phyloP scores from a whole-genome alignment of 257 asterid species.

The Ophiorrhiza pumila region DNA sequence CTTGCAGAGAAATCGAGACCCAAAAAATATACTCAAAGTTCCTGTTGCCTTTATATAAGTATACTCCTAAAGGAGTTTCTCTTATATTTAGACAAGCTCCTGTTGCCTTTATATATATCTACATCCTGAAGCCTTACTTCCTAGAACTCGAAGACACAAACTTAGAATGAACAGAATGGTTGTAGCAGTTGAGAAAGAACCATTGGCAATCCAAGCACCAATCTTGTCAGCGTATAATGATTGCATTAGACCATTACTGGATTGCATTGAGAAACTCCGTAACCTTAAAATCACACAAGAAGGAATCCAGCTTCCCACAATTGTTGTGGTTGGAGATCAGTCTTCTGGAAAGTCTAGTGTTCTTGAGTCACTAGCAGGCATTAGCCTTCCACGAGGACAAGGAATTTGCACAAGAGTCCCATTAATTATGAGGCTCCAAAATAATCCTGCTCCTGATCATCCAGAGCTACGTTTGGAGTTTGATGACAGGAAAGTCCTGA shows the following conservation, averaged over 20 bases:
- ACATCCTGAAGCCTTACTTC: too few relatives aligned
- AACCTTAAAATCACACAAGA: conserved; percentile 12
- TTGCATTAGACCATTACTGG: not conserved
- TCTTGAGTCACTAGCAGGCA: conserved; percentile 16
- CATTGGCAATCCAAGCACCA: not conserved
- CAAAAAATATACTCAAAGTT: too few relatives aligned
- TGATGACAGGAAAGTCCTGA: not conserved
- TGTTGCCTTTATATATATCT: too few relatives aligned
- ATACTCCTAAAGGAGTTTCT: too few relatives aligned
- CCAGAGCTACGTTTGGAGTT: not conserved
- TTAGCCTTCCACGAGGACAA: conserved; percentile 14
- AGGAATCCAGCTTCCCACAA: conserved; percentile 17
- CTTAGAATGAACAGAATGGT: too few relatives aligned
- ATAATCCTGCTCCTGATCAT: not conserved
- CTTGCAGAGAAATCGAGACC: too few relatives aligned
- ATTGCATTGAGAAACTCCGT: conserved; percentile 2
- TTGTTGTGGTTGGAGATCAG: conserved; percentile 21
- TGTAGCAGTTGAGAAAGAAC: not conserved
- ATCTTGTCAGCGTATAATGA: not conserved
- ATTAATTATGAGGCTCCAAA: conserved; percentile 17
- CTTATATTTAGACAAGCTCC: too few relatives aligned
- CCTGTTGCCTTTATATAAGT: too few relatives aligned
- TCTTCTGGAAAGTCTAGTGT: conserved; percentile 19
- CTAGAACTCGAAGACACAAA: too few relatives aligned
- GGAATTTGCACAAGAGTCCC: conserved; percentile 20